phyloP scores from a whole-genome alignment of 2,329 filamentous ascomycete species.

The Trichoderma sp. region DNA sequence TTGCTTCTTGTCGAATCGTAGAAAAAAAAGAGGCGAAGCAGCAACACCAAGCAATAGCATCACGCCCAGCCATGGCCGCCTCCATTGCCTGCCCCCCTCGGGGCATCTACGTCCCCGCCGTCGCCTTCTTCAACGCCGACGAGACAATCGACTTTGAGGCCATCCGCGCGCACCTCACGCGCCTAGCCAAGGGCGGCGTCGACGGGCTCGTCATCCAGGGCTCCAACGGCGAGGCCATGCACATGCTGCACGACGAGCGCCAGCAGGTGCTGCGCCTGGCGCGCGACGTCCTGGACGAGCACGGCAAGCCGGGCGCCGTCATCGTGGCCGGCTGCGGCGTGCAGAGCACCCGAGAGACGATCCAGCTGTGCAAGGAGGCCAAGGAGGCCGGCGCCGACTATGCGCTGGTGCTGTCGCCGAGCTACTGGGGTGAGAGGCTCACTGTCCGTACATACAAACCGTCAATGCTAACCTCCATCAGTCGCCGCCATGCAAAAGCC shows the following conservation, averaged over 20 bases:
- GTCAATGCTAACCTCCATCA: too few species aligned
- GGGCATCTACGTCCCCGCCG: slow-evolving; percentile 43
- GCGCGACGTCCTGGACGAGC: slow-evolving; percentile 33
- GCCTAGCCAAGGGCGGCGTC: slow-evolving; percentile 66
- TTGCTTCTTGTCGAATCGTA: not conserved
- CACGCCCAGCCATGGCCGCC: not conserved
- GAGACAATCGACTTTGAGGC: slow-evolving; percentile 39
- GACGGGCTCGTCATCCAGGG: slow-evolving; percentile 77
- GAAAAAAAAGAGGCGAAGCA: not conserved
- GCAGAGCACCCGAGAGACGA: slow-evolving; percentile 74
- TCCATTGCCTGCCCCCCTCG: slow-evolving; percentile 24
- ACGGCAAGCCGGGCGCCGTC: slow-evolving; percentile 18
- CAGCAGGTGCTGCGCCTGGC: slow-evolving; percentile 65
- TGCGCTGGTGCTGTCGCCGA: slow-evolving; percentile 73
- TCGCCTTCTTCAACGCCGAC: slow-evolving; percentile 41
- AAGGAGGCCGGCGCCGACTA: slow-evolving; percentile 72
- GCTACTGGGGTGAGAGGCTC: slow-evolving; percentile 71
- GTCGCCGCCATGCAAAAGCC: slow-evolving; percentile 24
- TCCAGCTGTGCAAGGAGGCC: slow-evolving; percentile 70
- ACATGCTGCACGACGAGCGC: slow-evolving; percentile 72
- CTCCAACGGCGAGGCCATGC: slow-evolving; percentile 82
- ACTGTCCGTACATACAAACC: too few species aligned
- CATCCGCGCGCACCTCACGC: slow-evolving; percentile 39
- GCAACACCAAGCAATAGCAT: slow-evolving; percentile 8
- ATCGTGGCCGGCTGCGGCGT: slow-evolving; percentile 76